A percentile compares a stretch with the other conserved stretches of the same genome.
These are phyloP conservation scores for Moniliophthora roreri DNA, from an alignment of 1,284 basidiomycete species.

Conservation along the genomic window DNA sequence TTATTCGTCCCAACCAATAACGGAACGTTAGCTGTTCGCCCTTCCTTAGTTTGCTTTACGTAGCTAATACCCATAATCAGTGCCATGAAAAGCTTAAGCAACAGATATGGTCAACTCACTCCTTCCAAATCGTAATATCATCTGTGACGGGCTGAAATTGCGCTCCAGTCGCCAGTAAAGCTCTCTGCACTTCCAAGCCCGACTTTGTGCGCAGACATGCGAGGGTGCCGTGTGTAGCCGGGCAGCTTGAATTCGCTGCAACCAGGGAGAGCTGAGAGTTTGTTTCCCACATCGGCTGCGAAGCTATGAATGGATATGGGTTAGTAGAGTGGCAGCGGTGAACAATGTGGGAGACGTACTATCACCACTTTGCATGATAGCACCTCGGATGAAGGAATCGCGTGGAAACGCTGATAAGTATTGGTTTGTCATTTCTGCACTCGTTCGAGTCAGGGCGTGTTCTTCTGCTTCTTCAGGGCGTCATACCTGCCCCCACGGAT, in stretches of 20 bases:
- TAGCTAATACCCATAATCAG: constrained; percentile 21
- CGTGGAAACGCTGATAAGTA: constrained; percentile 40
- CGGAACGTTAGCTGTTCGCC: constrained; percentile 38
- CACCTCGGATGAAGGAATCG: constrained; percentile 37
- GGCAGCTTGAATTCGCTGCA: constrained; percentile 35
- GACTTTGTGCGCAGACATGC: constrained; percentile 38
- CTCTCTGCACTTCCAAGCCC: constrained; percentile 29
- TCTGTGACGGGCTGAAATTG: constrained; percentile 46
- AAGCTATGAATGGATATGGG: constrained; percentile 17
- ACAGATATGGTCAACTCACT: constrained; percentile 20
- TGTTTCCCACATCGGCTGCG: constrained; percentile 41
- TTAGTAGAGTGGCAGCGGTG: neutral
- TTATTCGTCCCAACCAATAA: constrained; percentile 42
- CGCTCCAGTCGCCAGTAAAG: constrained; percentile 32
- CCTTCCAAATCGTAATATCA: constrained; percentile 42
- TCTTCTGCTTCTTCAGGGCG: neutral
- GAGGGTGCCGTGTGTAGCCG: constrained; percentile 32
- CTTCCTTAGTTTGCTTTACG: constrained; percentile 33
- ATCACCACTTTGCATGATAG: constrained; percentile 42
- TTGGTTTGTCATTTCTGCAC: constrained; percentile 42
- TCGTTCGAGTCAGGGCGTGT: neutral
- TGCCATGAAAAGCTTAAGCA: neutral
- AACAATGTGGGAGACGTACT: constrained; percentile 26
- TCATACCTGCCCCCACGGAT: constrained; percentile 39
- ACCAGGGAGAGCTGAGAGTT: constrained; percentile 36